These are phyloP conservation scores for Diversispora eburnea DNA, from an alignment of 192 early-diverging fungal genomes.

Conservation along the genomic window DNA sequence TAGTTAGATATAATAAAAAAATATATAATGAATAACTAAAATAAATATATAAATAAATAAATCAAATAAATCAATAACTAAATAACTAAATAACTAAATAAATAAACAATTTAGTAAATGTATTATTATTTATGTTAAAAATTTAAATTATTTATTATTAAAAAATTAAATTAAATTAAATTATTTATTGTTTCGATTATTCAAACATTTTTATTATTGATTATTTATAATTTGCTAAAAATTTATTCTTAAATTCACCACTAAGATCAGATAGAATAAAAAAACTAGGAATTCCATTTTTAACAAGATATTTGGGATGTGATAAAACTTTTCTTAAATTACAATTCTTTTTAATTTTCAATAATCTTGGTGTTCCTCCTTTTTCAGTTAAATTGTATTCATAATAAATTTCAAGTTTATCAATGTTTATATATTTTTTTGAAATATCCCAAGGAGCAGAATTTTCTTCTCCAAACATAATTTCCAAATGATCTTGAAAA, in stretches of 20 bases:
- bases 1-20: too few species aligned
- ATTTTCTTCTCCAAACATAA: constrained; percentile 65
- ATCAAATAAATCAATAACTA: too few species aligned
- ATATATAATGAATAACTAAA: too few species aligned
- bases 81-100: too few species aligned
- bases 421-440: constrained; percentile 63
- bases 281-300: constrained; percentile 83
- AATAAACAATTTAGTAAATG: too few species aligned
- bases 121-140: too few species aligned
- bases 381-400: constrained; percentile 53
- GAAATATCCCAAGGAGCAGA: constrained; percentile 81
- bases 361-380: constrained; percentile 50
- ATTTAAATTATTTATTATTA: too few species aligned
- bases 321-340: constrained; percentile 62
- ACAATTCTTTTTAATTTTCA: constrained; percentile 61
- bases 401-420: constrained; percentile 74
- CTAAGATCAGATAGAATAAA: constrained; percentile 63
- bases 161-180: too few species aligned
- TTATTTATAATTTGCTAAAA: not conserved
- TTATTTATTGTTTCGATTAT: too few species aligned
- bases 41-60: too few species aligned
- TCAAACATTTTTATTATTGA: not conserved
- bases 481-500: constrained; percentile 77
- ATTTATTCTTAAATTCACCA: not conserved
- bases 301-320: constrained; percentile 65